Evolutionary conservation across 2,329 filamentous ascomycete genomes (phyloP).

Genomic region (Passalora sequoiae): DNA sequence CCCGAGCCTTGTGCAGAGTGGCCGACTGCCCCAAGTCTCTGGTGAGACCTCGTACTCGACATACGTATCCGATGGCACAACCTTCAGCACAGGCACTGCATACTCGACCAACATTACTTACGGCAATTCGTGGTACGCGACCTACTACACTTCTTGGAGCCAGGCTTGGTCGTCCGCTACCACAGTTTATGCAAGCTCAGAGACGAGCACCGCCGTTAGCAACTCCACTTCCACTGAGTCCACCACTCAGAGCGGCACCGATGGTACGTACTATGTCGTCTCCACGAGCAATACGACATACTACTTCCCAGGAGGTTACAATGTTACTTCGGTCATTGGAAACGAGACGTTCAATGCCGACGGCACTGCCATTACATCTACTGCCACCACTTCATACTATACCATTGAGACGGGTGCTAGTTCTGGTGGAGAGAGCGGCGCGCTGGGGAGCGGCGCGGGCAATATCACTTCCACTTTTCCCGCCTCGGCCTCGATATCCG

Average conservation of each 20-base stretch:
- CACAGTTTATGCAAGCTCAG: constrained; percentile 24
- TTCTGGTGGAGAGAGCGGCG: constrained; percentile 18
- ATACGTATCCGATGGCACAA: constrained; percentile 28
- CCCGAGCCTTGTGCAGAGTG: constrained; percentile 20
- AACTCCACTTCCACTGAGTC: constrained; percentile 17
- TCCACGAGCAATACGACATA: constrained; percentile 18
- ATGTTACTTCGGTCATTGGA: constrained; percentile 22
- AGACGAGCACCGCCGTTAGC: constrained; percentile 17
- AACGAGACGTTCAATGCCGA: constrained; percentile 22
- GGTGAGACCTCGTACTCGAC: constrained; percentile 26
- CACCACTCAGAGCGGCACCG: constrained; percentile 10
- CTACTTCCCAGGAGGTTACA: constrained; percentile 18
- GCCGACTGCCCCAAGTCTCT: constrained; percentile 19
- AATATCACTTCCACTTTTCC: constrained; percentile 20
- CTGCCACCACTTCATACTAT: constrained; percentile 24
- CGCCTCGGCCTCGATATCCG: constrained; percentile 2
- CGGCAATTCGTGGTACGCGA: constrained; percentile 28
- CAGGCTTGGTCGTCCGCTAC: constrained; percentile 28
- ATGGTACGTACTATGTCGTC: constrained; percentile 20
- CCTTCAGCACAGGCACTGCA: constrained; percentile 28
- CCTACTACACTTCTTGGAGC: constrained; percentile 29
- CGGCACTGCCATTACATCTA: constrained; percentile 23
- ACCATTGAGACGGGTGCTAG: constrained; percentile 23
- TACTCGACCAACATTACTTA: constrained; percentile 27
- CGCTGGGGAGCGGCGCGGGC: constrained; percentile 16